Conservation (phyloP, 1,284 basidiomycete species). For the Polyporus tsugae region DNA sequence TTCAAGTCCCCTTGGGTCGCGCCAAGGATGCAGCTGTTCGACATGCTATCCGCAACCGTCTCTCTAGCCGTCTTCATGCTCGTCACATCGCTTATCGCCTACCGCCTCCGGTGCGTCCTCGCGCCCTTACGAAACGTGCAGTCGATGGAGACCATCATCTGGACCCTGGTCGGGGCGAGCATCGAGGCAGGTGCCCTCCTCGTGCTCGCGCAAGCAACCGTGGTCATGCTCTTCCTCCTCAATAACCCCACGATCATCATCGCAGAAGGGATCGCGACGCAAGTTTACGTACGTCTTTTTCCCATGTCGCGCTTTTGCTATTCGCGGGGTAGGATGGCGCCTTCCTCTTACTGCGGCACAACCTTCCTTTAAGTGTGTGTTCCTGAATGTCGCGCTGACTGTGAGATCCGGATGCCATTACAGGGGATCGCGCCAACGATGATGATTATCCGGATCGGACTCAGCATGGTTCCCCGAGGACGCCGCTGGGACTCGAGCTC, state of each 20-base stretch:
- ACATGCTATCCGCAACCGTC: slow-evolving; percentile 20
- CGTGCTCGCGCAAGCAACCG: slow-evolving; percentile 19
- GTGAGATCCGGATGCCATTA: not conserved
- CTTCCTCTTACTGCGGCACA: not conserved
- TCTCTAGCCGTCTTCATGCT: slow-evolving; percentile 21
- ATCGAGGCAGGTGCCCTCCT: slow-evolving; percentile 29
- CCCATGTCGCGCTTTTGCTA: not conserved
- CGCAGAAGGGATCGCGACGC: slow-evolving; percentile 26
- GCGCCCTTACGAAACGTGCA: slow-evolving; percentile 20
- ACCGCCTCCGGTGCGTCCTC: slow-evolving; percentile 23
- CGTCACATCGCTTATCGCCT: slow-evolving; percentile 23
- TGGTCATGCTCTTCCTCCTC: slow-evolving; percentile 23
- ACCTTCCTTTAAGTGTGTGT: not conserved
- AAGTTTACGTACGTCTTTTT: slow-evolving; percentile 29
- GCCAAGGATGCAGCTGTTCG: slow-evolving; percentile 23
- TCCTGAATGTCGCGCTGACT: not conserved
- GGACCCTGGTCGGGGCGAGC: slow-evolving; percentile 18
- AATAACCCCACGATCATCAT: slow-evolving; percentile 24
- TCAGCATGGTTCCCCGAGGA: slow-evolving; percentile 25
- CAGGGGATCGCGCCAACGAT: slow-evolving; percentile 32
- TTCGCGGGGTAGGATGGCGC: slow-evolving; percentile 2
- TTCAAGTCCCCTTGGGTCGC: slow-evolving; percentile 28
- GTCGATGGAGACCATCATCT: slow-evolving; percentile 23
- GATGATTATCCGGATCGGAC: slow-evolving; percentile 29
- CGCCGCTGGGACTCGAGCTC: slow-evolving; percentile 20